phyloP scores from a whole-genome alignment of 331 rosid genomes.

The Pyrus hybrid region DNA sequence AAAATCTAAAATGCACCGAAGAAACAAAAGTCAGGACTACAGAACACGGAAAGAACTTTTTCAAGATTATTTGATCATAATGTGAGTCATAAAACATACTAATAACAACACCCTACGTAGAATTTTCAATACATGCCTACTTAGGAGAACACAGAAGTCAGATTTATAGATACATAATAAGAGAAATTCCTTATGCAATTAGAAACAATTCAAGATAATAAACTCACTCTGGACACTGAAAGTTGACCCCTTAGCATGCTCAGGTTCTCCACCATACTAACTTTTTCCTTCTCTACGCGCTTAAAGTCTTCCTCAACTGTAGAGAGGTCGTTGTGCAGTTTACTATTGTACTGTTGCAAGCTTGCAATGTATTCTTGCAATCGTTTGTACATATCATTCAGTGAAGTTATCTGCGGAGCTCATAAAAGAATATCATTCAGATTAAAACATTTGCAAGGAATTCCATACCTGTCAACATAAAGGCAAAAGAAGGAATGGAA shows the following conservation, averaged over 20 bases:
- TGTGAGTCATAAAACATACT: not conserved
- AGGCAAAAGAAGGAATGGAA: not conserved
- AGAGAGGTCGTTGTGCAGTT: conserved; percentile 92
- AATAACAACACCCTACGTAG: not conserved
- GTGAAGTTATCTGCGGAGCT: conserved; percentile 68
- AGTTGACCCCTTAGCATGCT: conserved; percentile 78
- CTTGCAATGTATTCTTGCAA: conserved; percentile 93
- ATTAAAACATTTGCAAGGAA: not conserved
- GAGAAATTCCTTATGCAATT: not conserved
- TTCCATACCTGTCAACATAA: not conserved
- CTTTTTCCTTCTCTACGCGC: conserved; percentile 80
- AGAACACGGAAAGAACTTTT: not conserved
- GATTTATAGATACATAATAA: not conserved
- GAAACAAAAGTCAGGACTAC: not conserved
- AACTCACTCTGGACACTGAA: conserved; percentile 71
- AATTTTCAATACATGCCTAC: not conserved
- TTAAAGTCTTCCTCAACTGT: conserved; percentile 78
- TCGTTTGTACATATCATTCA: conserved; percentile 93
- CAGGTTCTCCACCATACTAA: conserved; percentile 64
- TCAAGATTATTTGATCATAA: not conserved
- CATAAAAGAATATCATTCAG: not conserved
- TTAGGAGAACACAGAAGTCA: not conserved
- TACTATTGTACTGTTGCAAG: conserved; percentile 88
- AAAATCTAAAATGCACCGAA: not conserved
- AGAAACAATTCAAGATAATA: conserved; percentile 14